Percentiles rank a stretch among this genome's conserved stretches.
Evolutionary conservation across 73 alveolate species (phyloP).

Genomic region (Chromera velia): DNA sequence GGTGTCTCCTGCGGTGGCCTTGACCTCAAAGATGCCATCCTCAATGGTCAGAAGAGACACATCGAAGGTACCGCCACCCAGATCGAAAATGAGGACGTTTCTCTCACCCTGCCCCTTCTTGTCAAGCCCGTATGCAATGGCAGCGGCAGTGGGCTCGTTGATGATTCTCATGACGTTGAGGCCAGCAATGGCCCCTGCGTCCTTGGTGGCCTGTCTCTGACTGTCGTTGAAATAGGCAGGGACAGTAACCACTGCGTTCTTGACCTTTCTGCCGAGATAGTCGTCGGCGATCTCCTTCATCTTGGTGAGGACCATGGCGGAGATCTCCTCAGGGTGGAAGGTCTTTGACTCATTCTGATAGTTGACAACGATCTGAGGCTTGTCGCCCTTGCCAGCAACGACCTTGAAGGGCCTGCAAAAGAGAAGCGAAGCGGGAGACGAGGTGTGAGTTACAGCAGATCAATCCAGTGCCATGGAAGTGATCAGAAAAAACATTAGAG

Average conservation of each 20-base stretch:
- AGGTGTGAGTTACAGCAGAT: too few relatives aligned
- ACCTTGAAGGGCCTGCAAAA: slow-evolving; percentile 91
- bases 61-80: slow-evolving; percentile 82
- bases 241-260: slow-evolving; percentile 72
- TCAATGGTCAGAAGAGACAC: slow-evolving; percentile 69
- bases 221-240: slow-evolving; percentile 79
- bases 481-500: too few relatives aligned
- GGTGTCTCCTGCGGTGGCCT: slow-evolving; percentile 80
- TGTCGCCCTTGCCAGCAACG: slow-evolving; percentile 72
- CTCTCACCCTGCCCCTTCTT: slow-evolving; percentile 73
- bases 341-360: slow-evolving; percentile 60
- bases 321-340: slow-evolving; percentile 77
- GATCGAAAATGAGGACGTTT: slow-evolving; percentile 70
- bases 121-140: slow-evolving; percentile 86
- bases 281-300: slow-evolving; percentile 73
- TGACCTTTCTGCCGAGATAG: slow-evolving; percentile 57
- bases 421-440: too few relatives aligned
- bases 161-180: slow-evolving; percentile 59
- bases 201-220: slow-evolving; percentile 67
- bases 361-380: slow-evolving; percentile 72
- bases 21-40: slow-evolving; percentile 73
- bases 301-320: slow-evolving; percentile 76
- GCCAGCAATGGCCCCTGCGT: slow-evolving; percentile 69
- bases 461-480: too few relatives aligned
- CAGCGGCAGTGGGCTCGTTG: slow-evolving; percentile 84